phyloP scores from a whole-genome alignment of 257 asterid genomes.

The Primulina eburnea region DNA sequence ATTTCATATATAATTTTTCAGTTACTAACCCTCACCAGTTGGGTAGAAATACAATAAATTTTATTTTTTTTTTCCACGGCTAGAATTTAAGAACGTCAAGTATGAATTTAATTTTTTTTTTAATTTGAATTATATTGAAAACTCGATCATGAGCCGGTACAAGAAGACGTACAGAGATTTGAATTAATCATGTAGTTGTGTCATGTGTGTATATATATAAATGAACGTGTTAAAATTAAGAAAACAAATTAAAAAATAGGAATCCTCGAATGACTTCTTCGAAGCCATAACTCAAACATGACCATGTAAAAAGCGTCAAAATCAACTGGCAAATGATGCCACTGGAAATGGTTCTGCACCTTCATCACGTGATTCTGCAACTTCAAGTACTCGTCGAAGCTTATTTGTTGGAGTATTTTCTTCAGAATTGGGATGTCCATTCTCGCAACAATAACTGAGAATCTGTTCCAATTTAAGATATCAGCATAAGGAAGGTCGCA shows the following conservation, averaged over 20 bases:
- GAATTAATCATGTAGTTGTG: neutral
- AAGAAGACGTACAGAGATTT: too few relatives aligned
- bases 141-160: too few relatives aligned
- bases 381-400: constrained; percentile 38
- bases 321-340: constrained; percentile 54
- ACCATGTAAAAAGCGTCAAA: constrained; percentile 80
- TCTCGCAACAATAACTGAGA: constrained; percentile 54
- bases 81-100: too few relatives aligned
- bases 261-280: constrained; percentile 55
- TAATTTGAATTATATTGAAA: too few relatives aligned
- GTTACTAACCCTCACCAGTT: too few relatives aligned
- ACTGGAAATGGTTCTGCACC: constrained; percentile 65
- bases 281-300: constrained; percentile 80
- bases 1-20: too few relatives aligned
- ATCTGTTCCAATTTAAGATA: constrained; percentile 61
- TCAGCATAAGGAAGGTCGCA: constrained; percentile 85
- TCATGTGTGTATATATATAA: too few relatives aligned
- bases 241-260: constrained; percentile 2
- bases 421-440: constrained; percentile 60
- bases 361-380: constrained; percentile 61
- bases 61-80: too few relatives aligned
- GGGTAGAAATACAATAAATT: too few relatives aligned
- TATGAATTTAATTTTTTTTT: too few relatives aligned
- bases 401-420: constrained; percentile 39
- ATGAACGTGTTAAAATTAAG: neutral